phyloP scores from a whole-genome alignment of 352 stramenopile genomes.

The Elongisporangium anandrum region DNA sequence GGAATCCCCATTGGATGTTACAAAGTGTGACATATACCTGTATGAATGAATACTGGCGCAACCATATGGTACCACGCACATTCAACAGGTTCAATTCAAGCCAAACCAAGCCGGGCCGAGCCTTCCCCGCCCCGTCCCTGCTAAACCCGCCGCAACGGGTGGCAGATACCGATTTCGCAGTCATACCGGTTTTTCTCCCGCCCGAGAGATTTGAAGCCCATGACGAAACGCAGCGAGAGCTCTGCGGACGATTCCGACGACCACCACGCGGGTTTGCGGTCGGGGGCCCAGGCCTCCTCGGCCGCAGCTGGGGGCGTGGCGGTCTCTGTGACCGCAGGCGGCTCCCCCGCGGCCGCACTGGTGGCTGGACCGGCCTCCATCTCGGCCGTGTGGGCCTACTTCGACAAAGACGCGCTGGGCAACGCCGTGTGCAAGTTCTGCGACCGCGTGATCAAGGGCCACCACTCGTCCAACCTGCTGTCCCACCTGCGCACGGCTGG shows the following conservation, averaged over 20 bases:
- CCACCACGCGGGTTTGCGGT: not conserved
- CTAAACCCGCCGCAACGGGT: not conserved
- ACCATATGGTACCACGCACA: not conserved
- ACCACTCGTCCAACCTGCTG: conserved; percentile 81
- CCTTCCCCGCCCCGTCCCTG: not conserved
- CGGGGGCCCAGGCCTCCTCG: conserved; percentile 6
- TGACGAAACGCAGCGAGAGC: not conserved
- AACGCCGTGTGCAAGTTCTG: conserved; percentile 87
- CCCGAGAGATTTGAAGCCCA: not conserved
- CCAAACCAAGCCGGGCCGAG: not conserved
- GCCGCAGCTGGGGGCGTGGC: conserved; percentile 3
- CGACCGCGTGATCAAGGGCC: conserved; percentile 78
- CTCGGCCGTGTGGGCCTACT: conserved; percentile 82
- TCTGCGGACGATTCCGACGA: not conserved
- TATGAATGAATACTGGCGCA: not conserved
- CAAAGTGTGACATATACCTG: not conserved
- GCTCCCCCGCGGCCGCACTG: not conserved
- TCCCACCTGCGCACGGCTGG: conserved; percentile 74
- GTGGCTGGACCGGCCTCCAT: conserved; percentile 41
- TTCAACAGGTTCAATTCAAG: not conserved
- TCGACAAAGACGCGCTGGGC: conserved; percentile 67
- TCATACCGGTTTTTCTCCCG: not conserved
- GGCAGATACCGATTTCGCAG: conserved; percentile 1
- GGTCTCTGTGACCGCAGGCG: conserved; percentile 8
- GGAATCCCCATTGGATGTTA: not conserved